Percentiles rank a stretch among this genome's conserved stretches.
phyloP scores from a whole-genome alignment of 306 rosid genomes.

The Quercus engelmannii region DNA sequence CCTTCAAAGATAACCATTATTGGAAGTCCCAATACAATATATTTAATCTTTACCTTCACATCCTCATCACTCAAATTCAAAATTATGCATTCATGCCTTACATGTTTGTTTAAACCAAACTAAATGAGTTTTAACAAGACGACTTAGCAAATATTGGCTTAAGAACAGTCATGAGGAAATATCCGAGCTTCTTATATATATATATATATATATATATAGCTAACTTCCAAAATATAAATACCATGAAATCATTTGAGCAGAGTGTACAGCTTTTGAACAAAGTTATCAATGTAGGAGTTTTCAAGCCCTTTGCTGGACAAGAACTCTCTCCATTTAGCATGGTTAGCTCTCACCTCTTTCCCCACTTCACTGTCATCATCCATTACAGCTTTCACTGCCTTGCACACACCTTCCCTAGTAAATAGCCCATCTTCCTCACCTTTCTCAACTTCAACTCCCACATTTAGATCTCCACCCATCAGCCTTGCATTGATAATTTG shows the following conservation, averaged over 20 bases:
- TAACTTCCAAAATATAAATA: too few species aligned
- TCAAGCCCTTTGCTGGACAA: constrained; percentile 19
- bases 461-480: constrained; percentile 13
- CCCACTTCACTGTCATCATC: constrained; percentile 23
- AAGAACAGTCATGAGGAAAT: too few species aligned
- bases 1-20: too few species aligned
- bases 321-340: constrained; percentile 17
- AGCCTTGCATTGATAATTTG: constrained; percentile 24
- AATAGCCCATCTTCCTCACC: constrained; percentile 36
- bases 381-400: constrained; percentile 25
- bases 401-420: constrained; percentile 23
- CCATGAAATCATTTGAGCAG: background rate
- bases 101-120: too few species aligned
- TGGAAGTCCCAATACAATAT: too few species aligned
- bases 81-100: too few species aligned
- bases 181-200: too few species aligned
- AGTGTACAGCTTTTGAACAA: constrained; percentile 11
- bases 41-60: too few species aligned
- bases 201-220: too few species aligned
- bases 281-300: constrained; percentile 18
- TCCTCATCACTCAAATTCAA: too few species aligned
- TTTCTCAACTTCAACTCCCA: constrained; percentile 1
- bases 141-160: too few species aligned
- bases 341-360: constrained; percentile 20
- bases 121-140: too few species aligned